A percentile compares a stretch with the other conserved stretches of the same genome.
Conservation (phyloP, 257 asterid species). For the Solanum medicagineum region DNA sequence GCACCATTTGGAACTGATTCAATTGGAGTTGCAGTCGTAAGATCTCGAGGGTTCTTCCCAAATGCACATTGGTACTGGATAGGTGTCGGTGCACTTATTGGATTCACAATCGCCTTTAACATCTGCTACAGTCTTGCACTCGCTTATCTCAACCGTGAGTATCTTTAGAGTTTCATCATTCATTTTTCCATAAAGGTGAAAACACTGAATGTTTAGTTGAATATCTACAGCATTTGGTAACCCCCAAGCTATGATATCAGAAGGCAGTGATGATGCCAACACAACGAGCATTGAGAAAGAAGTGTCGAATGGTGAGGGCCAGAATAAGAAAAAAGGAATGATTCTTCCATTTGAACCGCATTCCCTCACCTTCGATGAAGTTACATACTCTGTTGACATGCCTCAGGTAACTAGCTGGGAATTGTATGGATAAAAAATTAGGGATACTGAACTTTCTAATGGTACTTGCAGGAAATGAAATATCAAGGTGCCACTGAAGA, state of each 20-base stretch:
- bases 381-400: slow-evolving; percentile 50
- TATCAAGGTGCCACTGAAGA: background rate
- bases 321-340: slow-evolving; percentile 21
- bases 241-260: background rate
- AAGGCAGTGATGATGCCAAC: background rate
- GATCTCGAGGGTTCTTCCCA: slow-evolving; percentile 38
- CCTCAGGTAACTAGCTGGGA: slow-evolving; percentile 26
- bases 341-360: slow-evolving; percentile 47
- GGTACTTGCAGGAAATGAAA: slow-evolving; percentile 3
- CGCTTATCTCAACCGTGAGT: slow-evolving; percentile 34
- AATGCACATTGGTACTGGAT: slow-evolving; percentile 58
- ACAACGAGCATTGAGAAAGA: background rate
- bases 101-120: slow-evolving; percentile 32
- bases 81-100: slow-evolving; percentile 33
- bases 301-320: background rate
- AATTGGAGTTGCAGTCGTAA: slow-evolving; percentile 27
- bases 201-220: background rate
- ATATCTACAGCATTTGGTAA: background rate
- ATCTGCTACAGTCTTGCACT: slow-evolving; percentile 16
- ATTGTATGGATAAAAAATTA: background rate
- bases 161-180: background rate
- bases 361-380: slow-evolving; percentile 33
- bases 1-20: slow-evolving; percentile 14
- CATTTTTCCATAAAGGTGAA: background rate
- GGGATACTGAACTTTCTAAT: background rate